Conservation (phyloP, 2,329 filamentous ascomycete genomes). For the Ophiocordyceps australis region DNA sequence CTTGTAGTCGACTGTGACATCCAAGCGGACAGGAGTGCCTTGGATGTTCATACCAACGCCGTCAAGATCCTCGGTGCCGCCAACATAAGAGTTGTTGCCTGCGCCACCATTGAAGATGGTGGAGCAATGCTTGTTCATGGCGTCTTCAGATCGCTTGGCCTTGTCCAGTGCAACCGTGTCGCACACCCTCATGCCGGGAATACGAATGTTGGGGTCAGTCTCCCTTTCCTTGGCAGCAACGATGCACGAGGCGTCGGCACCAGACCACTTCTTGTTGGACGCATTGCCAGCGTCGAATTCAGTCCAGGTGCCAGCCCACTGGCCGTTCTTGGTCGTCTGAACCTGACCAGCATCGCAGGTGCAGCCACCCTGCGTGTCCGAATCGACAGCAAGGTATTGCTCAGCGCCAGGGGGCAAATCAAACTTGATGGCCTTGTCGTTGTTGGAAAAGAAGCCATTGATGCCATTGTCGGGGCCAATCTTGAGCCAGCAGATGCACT, state of each 20-base stretch:
- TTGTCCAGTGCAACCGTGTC: too few relatives aligned
- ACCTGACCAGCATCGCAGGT: slow-evolving; percentile 18
- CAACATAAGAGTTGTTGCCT: slow-evolving; percentile 19
- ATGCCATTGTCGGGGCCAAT: slow-evolving; percentile 23
- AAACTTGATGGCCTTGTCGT: slow-evolving; percentile 21
- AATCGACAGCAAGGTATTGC: slow-evolving; percentile 24
- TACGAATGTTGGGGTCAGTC: too few relatives aligned
- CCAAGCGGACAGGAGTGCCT: slow-evolving; percentile 9
- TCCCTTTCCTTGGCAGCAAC: slow-evolving; percentile 18
- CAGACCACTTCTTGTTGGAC: slow-evolving; percentile 28
- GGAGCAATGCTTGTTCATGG: slow-evolving; percentile 19
- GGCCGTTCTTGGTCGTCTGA: slow-evolving; percentile 16
- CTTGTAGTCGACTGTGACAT: slow-evolving; percentile 13
- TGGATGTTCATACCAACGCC: slow-evolving; percentile 21
- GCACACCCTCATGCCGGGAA: slow-evolving; percentile 19
- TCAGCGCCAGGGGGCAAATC: slow-evolving; percentile 15
- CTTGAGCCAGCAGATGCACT: slow-evolving; percentile 32
- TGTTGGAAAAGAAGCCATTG: slow-evolving; percentile 28
- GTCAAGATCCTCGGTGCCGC: slow-evolving; percentile 16
- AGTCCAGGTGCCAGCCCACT: slow-evolving; percentile 26
- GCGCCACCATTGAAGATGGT: slow-evolving; percentile 15
- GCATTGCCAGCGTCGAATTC: slow-evolving; percentile 29
- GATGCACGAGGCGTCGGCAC: slow-evolving; percentile 30
- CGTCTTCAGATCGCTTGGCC: not conserved
- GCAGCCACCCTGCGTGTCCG: slow-evolving; percentile 28